These are phyloP conservation scores for Hibiscus trionum DNA, from an alignment of 345 rosid genomes.

Conservation along the genomic window DNA sequence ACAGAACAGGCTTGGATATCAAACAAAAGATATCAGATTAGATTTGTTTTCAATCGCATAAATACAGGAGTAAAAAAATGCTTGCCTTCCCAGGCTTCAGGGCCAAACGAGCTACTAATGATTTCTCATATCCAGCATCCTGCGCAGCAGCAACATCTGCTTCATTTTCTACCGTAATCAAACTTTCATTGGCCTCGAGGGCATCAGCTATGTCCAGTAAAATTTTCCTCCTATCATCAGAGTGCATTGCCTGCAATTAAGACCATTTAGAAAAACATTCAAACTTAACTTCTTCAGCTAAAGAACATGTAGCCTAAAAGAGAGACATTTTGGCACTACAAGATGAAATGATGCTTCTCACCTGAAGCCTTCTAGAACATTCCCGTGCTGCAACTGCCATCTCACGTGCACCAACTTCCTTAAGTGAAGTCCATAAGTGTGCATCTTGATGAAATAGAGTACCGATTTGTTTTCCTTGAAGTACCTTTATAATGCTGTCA, in stretches of 20 bases:
- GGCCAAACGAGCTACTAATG: constrained; percentile 41
- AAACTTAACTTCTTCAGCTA: not conserved
- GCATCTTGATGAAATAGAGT: constrained; percentile 50
- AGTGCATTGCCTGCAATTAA: constrained; percentile 27
- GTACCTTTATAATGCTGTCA: constrained; percentile 40
- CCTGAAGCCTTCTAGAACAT: constrained; percentile 54
- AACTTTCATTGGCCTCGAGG: constrained; percentile 38
- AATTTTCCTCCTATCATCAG: constrained; percentile 41
- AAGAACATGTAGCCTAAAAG: not conserved
- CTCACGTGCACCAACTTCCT: constrained; percentile 34
- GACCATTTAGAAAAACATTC: constrained; percentile 3
- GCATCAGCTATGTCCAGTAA: constrained; percentile 45
- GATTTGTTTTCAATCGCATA: not conserved
- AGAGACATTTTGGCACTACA: not conserved
- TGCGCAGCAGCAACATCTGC: constrained; percentile 47
- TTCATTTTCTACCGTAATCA: constrained; percentile 46
- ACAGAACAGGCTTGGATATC: not conserved
- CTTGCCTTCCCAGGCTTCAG: constrained; percentile 58
- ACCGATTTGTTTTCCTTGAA: constrained; percentile 40
- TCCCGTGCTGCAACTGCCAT: constrained; percentile 56
- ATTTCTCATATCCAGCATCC: constrained; percentile 35
- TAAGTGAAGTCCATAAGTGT: constrained; percentile 28
- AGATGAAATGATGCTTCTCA: constrained; percentile 6
- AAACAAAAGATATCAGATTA: not conserved
- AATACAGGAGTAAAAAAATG: not conserved